These are phyloP conservation scores for Anisodus tanguticus DNA, from an alignment of 257 asterid species.

Conservation along the genomic window DNA sequence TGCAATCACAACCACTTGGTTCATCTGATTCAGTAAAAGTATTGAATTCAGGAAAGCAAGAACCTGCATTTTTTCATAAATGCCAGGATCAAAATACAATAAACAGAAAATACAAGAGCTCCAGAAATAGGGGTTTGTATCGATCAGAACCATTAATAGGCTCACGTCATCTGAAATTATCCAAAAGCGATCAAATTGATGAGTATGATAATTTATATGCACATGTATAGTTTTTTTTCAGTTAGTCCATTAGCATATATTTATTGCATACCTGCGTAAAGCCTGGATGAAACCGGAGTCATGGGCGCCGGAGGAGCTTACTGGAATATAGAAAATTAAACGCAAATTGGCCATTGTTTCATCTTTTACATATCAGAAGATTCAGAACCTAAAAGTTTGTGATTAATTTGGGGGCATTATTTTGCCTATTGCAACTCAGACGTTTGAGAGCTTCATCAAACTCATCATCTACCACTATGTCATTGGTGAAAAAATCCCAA, in stretches of 20 bases:
- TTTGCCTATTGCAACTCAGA: too few species aligned
- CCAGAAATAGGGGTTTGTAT: conserved; percentile 89
- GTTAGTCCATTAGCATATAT: too few species aligned
- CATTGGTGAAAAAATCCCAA: too few species aligned
- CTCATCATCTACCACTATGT: too few species aligned
- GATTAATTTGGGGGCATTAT: too few species aligned
- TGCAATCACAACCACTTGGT: conserved; percentile 88
- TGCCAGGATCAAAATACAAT: not conserved
- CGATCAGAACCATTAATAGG: conserved; percentile 75
- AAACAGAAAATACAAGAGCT: conserved; percentile 33
- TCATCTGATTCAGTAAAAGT: conserved; percentile 73
- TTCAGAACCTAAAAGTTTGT: too few species aligned
- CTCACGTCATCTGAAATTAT: conserved; percentile 84
- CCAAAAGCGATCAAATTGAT: not conserved
- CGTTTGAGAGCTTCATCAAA: too few species aligned
- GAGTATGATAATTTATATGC: not conserved
- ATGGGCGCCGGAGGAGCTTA: not conserved
- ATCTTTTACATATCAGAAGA: too few species aligned
- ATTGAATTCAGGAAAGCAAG: conserved; percentile 80
- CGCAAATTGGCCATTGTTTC: too few species aligned
- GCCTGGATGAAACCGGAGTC: conserved; percentile 30
- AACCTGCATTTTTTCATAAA: conserved; percentile 50
- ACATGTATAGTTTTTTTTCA: too few species aligned
- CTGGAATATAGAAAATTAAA: too few species aligned
- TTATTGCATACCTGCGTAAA: conserved; percentile 26